Evolutionary conservation across 1,284 basidiomycete genomes (phyloP).

Genomic region (Sphaerobolus stellatus): DNA sequence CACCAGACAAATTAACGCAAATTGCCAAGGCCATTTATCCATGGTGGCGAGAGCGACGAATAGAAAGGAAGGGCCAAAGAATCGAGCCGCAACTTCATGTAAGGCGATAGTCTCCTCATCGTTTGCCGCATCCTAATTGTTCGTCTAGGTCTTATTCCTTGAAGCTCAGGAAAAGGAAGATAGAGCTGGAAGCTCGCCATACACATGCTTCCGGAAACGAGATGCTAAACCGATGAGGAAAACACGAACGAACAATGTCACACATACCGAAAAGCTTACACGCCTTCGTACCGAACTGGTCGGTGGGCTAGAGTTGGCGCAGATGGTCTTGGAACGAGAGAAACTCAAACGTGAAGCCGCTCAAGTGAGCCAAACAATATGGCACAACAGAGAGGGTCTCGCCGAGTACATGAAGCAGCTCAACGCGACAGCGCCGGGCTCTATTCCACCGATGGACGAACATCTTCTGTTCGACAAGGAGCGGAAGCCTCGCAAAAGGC

Average conservation of each 20-base stretch:
- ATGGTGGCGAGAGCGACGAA: slow-evolving; percentile 78
- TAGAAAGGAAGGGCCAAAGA: slow-evolving; percentile 70
- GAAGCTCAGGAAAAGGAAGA: slow-evolving; percentile 13
- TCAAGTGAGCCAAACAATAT: slow-evolving; percentile 63
- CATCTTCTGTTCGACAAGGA: slow-evolving; percentile 80
- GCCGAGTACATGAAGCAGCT: slow-evolving; percentile 66
- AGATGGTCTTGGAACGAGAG: slow-evolving; percentile 71
- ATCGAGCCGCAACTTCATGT: slow-evolving; percentile 84
- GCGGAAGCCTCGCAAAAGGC: slow-evolving; percentile 55
- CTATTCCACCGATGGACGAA: slow-evolving; percentile 73
- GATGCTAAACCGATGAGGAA: slow-evolving; percentile 95
- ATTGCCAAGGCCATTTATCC: slow-evolving; percentile 73
- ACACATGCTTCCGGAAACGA: slow-evolving; percentile 95
- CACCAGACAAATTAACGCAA: slow-evolving; percentile 53
- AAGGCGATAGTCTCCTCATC: slow-evolving; percentile 28
- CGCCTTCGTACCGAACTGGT: slow-evolving; percentile 79
- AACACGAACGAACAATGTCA: slow-evolving; percentile 87
- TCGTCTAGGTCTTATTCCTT: slow-evolving; percentile 14
- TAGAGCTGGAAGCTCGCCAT: slow-evolving; percentile 50
- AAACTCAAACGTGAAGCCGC: slow-evolving; percentile 66
- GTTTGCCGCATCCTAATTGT: slow-evolving; percentile 34
- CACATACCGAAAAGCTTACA: slow-evolving; percentile 83
- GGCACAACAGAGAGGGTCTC: slow-evolving; percentile 76
- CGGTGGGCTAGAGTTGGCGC: slow-evolving; percentile 72
- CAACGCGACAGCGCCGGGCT: slow-evolving; percentile 61